Percentiles rank a stretch among this genome's conserved stretches.
Conservation (phyloP, 176 grass and related monocot genomes). For the Poa annua region DNA sequence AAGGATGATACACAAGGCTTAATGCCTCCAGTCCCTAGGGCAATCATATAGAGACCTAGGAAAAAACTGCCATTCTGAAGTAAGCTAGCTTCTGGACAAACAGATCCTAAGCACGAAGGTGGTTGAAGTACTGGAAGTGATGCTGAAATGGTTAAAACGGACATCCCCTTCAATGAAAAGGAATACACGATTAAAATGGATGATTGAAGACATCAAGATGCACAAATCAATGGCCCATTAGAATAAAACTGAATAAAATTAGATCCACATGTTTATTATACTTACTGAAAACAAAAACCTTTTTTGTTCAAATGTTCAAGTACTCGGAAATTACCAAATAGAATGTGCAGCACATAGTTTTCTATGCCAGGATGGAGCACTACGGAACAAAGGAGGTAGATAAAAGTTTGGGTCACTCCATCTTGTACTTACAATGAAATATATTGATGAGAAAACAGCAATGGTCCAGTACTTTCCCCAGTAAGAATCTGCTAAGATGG, state of each 20-base stretch:
- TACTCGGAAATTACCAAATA: background rate
- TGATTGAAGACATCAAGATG: background rate
- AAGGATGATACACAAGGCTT: constrained; percentile 94
- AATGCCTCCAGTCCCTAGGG: constrained; percentile 86
- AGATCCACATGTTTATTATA: background rate
- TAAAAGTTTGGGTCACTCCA: background rate
- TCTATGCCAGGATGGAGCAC: background rate
- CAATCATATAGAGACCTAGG: constrained; percentile 82
- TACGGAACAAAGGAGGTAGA: constrained; percentile 8
- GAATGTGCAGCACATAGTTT: background rate
- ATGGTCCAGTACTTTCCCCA: constrained; percentile 90
- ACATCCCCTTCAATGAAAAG: constrained; percentile 67
- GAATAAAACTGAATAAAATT: too few species aligned
- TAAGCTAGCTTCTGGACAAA: constrained; percentile 60
- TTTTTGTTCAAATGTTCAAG: constrained; percentile 23
- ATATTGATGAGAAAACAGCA: constrained; percentile 72
- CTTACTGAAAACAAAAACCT: background rate
- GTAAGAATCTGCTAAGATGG: constrained; percentile 80
- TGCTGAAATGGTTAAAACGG: constrained; percentile 70
- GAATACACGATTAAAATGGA: constrained; percentile 9
- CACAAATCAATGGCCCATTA: background rate
- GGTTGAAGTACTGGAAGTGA: constrained; percentile 66
- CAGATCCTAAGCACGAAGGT: constrained; percentile 46
- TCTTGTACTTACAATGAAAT: constrained; percentile 77
- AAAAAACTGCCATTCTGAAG: constrained; percentile 71